Base-by-base conservation (phyloP, 352 stramenopile genomes). In the Phytophthora agathidicida region DNA sequence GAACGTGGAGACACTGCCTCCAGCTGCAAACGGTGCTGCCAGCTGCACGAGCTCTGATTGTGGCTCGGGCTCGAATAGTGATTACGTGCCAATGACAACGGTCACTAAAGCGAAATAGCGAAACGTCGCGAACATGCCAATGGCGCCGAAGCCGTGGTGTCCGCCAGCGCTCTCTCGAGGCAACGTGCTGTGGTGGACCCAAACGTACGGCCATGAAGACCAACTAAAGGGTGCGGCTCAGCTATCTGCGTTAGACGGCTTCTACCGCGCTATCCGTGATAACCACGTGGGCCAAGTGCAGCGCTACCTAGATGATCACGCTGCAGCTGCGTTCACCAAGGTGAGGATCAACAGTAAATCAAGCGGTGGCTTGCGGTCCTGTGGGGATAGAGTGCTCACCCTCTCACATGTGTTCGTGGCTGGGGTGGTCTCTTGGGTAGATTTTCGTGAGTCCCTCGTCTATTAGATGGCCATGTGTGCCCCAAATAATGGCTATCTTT, bases 281-380 rank as follows among this genome's bases (percentile, higher is more conserved):
- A 83, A 80, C 37, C 38, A 55, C 16, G 44, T 71, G 11, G 53
- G 71, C 9, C 43, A 39, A 11, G 69, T 81, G 28, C 42, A 65
- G 43, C 35, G 36, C 13, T 48, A 62, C 19, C 45, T 83, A 17
- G 31, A 44, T 26, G n/a, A 41, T n/a, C 51, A 71, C 22, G 70
- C 75, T 2, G 42, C 66, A n/a, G 52, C 60, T 44, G 42, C 70
- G 22, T 66, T 75, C 70, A 68, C 59, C 23, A 85, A 85, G 70
- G 72, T 85, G 41, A 42, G 51, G 13, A 28, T 24, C 7, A 14
- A 35, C n/a, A 38, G 17, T 36, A 20, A 54, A 44, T 33, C 35
- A 61, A 48, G 31, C 14, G 2, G 8, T 47, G 35, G 27, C 19
- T 60, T 57, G 20, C 35, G 16, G n/a, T 8, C 14, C 3, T 16